Evolutionary conservation across 139 green algal genomes (phyloP), one percentile per base, ranked within the genome.

Genomic region (Coccomyxa sp.): DNA sequence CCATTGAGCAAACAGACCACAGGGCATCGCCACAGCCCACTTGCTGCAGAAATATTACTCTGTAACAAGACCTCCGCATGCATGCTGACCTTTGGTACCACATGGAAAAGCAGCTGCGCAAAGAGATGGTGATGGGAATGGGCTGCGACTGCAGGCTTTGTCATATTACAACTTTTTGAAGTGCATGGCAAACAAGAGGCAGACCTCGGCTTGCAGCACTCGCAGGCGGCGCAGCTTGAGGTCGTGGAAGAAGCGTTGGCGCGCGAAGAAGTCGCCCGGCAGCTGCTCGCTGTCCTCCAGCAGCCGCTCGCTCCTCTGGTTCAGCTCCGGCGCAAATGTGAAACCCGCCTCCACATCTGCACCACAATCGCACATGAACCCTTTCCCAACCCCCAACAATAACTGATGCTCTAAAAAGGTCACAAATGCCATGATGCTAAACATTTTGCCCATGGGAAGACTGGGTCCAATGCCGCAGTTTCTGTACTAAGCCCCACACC

Each of bases 321-420:
- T 88, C 79, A 90, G 87, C 67, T 38, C 38, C 3, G 87, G 87
- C 1, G 75, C 58, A n/a, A 90, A 90, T 28, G 82, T 90, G 67
- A 67, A 87, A 31, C 58, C 60, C 27, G 79, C 79, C 75, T 85
- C 76, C 23, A 67, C 76, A 28, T 82, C 82, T 67, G 60, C 67
- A 0, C 27, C 76, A 76, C 76, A 25, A 25, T 1, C 9, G 63
- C 63, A 9, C 18, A 25, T 71, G 21, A 28, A 14, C 63, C 63
- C 21, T 71, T 11, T 25, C 63, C 63, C 63, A 25, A 58, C 76
- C 58, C 23, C 28, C 74, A 79, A 38, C n/a, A 31, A 23, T 45
- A 27, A 79, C 9, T 23, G 15, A 1, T 45, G 74, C n/a, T 38
- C 16, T 10, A 38, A 4, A 58, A 38, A 23, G 21, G 30, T 4